These are phyloP conservation scores for Warburgia ugandensis DNA, from an alignment of 164 flowering plant genomes.

Conservation along the genomic window DNA sequence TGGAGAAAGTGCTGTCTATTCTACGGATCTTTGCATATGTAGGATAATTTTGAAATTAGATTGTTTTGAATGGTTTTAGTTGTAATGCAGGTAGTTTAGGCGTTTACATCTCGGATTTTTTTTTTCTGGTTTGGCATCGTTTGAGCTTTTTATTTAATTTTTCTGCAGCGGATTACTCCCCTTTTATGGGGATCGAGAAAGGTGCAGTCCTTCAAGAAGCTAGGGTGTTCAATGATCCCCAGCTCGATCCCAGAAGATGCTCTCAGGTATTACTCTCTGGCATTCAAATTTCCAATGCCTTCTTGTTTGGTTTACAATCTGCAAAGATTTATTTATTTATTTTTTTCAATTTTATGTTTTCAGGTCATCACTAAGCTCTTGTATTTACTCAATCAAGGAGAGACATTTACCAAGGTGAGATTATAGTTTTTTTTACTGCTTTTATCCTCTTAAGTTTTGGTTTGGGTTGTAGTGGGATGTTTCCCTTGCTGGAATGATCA, in stretches of 20 bases:
- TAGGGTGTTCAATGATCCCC: conserved; percentile 94
- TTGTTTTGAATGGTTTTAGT: too few relatives aligned
- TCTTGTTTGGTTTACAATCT: background rate
- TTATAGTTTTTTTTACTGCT: conserved; percentile 3
- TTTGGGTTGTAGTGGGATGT: too few relatives aligned
- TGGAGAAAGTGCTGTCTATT: too few relatives aligned
- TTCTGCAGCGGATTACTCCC: conserved; percentile 74
- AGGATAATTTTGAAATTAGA: too few relatives aligned
- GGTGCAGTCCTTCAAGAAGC: conserved; percentile 98
- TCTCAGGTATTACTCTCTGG: too few relatives aligned
- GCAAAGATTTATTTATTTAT: background rate
- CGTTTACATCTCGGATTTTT: background rate
- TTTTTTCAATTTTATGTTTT: background rate
- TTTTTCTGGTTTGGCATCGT: background rate
- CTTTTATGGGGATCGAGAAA: conserved; percentile 90
- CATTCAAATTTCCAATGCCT: too few relatives aligned
- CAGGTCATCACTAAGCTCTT: conserved; percentile 95
- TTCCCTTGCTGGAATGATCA: conserved; percentile 1
- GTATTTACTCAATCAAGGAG: conserved; percentile 93
- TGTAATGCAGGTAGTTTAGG: background rate
- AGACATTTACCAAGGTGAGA: conserved; percentile 84
- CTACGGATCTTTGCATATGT: too few relatives aligned
- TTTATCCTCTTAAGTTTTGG: too few relatives aligned
- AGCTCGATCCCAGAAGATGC: conserved; percentile 88
- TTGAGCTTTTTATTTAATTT: background rate